Base-by-base conservation (phyloP, 106 monocot species). In the Gastrodia elata region DNA sequence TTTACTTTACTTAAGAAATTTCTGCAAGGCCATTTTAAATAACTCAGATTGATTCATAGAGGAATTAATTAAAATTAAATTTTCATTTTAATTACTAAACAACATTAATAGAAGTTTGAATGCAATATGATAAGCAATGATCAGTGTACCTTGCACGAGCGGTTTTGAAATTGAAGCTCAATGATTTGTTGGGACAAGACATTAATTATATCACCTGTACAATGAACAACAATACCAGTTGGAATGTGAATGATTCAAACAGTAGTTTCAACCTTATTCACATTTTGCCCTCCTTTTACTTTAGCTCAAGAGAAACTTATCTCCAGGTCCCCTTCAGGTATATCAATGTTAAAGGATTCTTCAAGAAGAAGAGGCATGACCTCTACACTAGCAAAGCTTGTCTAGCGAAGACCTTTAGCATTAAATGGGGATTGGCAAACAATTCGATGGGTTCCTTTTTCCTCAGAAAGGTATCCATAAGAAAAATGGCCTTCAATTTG, bases 361-460 rank as follows among this genome's bases (percentile, higher is more conserved):
- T 94, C 91, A 24, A 87, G 90, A 49, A 96, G 85, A 74, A 96
- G 85, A 33, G 96, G 96, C 96, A 96, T 96, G 39, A 96, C 89
- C 61, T 96, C 96, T 73, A 96, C 80, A 33, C 96, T 90, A 71
- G 92, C 79, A 88, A 96, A 96, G 64, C 10, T 73, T 83, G 89
- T 89, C 89, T 96, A 92, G 11, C 95, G 91, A 79, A 96, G 95
- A n/a, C 91, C 92, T 89, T 96, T 96, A 16, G 95, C 71, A 86
- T 96, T 96, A 76, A 96, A 96, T 41, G 95, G 92, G 39, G 95
- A 96, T 41, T 92, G 91, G 28, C 95, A 85, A 77, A 96, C 95
- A 71, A 96, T 86, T 8, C 95, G 85, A 56, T 96, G 95, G 26
- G 95, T 96, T 40, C 95, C 95, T 83, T 96, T 96, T 75, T 96